Evolutionary conservation across 805 yeast genomes (phyloP), one percentile per base, ranked within the genome.

Genomic region (Ogataea trehaloabstinens): DNA sequence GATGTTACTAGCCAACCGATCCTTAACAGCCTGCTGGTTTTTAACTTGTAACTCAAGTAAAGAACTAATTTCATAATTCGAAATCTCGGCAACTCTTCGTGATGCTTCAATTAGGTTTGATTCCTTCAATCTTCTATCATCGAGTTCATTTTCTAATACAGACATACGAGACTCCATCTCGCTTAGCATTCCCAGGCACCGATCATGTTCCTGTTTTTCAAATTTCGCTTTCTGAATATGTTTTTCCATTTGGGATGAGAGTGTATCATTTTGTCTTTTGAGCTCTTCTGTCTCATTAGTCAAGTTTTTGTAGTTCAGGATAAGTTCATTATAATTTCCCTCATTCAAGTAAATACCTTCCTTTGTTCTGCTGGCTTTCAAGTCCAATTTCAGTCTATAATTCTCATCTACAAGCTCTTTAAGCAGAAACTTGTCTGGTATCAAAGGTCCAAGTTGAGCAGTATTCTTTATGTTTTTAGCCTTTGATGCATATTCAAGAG

Each of bases 281-380:
- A 63, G 55, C 49, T 78, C 83, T 27, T 68, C 69, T 7, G 73
- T 60, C 46, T 76, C 79, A 2, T 71, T 71, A 31, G 70, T 73
- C 34, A 67, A 64, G 42, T 69, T 74, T 41, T 74, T 78, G 13
- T 71, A 56, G 37, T 74, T 75, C 37, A 61, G 63, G 49, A 71
- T 69, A 22, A 76, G 39, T 31, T 73, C 74, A 35, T 72, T 73
- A 50, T 82, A 82, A 53, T 80, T 80, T 12, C 64, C 70, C 21
- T 75, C 76, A 50, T 79, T 78, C 71, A 85, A 61, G 52, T 67
- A 80, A 18, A 85, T 70, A 2, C 90, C 89, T 45, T 81, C 84
- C 53, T 74, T 81, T 7, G 66, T 63, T 44, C 82, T 70, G 0
- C 87, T 71, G 0, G 90, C 82, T 27, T 69, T 54, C 27, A 84